Evolutionary conservation across 257 asterid genomes (phyloP).

Genomic region (Salvia miltiorrhiza): DNA sequence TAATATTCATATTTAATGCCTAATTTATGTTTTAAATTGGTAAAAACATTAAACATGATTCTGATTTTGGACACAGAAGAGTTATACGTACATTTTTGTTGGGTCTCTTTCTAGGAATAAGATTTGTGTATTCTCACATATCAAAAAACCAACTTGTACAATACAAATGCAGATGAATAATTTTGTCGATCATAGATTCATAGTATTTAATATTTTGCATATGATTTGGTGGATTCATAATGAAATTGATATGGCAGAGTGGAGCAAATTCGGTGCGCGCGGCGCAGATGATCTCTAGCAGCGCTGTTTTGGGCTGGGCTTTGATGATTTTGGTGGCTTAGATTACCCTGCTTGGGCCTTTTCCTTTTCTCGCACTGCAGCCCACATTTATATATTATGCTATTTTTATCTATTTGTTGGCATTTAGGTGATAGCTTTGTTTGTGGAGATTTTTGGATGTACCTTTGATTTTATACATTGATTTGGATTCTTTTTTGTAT

Average conservation of each 20-base stretch:
- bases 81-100: too few species aligned
- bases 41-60: too few species aligned
- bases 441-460: conserved; percentile 22
- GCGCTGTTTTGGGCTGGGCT: conserved; percentile 50
- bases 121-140: neutral
- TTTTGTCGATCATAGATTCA: too few species aligned
- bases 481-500: conserved; percentile 59
- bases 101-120: neutral
- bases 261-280: conserved; percentile 42
- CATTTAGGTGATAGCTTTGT: conserved; percentile 20
- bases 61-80: too few species aligned
- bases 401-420: conserved; percentile 19
- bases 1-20: too few species aligned
- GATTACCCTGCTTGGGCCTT: conserved; percentile 9
- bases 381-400: conserved; percentile 16
- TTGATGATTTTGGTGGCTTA: conserved; percentile 35
- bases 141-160: too few species aligned
- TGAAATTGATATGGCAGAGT: conserved; percentile 45
- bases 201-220: too few species aligned
- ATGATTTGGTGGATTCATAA: neutral
- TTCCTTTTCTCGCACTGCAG: neutral
- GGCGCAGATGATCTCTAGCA: conserved; percentile 31
- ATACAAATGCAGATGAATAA: too few species aligned
- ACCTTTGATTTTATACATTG: conserved; percentile 36
- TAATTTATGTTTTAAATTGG: too few species aligned